These are phyloP conservation scores for Trichoderma sp. DNA, from an alignment of 2,329 filamentous ascomycete genomes.

Conservation along the genomic window DNA sequence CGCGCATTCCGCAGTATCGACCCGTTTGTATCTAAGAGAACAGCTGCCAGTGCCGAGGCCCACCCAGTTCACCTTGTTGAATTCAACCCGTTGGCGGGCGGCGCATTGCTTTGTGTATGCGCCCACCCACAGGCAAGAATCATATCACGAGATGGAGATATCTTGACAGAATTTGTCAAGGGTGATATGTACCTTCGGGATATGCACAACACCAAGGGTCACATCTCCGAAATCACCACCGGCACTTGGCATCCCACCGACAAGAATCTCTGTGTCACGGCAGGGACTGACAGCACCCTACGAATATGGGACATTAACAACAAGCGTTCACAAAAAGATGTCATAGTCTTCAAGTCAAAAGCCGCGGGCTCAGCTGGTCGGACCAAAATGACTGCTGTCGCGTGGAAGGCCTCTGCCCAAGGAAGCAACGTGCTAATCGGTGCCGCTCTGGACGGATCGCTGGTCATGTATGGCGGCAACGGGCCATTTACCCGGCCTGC, in stretches of 20 bases:
- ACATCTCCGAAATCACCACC: constrained; percentile 86
- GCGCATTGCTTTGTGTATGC: constrained; percentile 80
- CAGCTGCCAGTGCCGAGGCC: constrained; percentile 70
- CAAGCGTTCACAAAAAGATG: constrained; percentile 83
- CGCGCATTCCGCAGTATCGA: constrained; percentile 92
- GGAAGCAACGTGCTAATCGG: constrained; percentile 77
- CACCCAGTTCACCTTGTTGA: constrained; percentile 84
- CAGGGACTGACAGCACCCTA: constrained; percentile 90
- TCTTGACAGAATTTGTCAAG: constrained; percentile 85
- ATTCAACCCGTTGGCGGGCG: constrained; percentile 80
- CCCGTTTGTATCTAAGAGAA: constrained; percentile 71
- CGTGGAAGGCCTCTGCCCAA: constrained; percentile 75
- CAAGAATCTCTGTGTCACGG: constrained; percentile 81
- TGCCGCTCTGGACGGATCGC: constrained; percentile 81
- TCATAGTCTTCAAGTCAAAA: constrained; percentile 93
- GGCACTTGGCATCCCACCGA: constrained; percentile 90
- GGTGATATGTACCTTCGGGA: constrained; percentile 98
- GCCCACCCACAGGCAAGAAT: constrained; percentile 89
- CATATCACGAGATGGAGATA: constrained; percentile 82
- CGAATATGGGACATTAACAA: constrained; percentile 97
- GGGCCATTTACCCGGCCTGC: constrained; percentile 80
- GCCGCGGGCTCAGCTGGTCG: constrained; percentile 84
- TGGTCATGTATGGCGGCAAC: constrained; percentile 90
- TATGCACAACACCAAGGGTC: constrained; percentile 96
- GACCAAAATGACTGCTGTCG: constrained; percentile 89